These are phyloP conservation scores for Saccharomycopsis fodiens DNA, from an alignment of 805 yeast species.

Conservation along the genomic window DNA sequence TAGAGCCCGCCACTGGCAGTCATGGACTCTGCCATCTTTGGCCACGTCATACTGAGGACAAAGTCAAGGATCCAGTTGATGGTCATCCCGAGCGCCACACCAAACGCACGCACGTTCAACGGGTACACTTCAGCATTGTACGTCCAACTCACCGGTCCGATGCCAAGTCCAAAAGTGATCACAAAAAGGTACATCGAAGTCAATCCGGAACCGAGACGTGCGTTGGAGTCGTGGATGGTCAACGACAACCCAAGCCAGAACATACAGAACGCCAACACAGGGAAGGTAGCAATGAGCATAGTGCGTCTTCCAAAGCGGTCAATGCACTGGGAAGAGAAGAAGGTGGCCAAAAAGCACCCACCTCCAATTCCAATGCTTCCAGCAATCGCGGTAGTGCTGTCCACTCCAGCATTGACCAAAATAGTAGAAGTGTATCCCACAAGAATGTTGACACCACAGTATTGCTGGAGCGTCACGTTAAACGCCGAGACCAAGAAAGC, in stretches of 20 bases:
- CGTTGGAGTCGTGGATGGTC: slow-evolving; percentile 30
- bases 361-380: slow-evolving; percentile 38
- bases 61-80: slow-evolving; percentile 35
- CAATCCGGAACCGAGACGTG: slow-evolving; percentile 37
- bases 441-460: slow-evolving; percentile 47
- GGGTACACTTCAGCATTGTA: slow-evolving; percentile 48
- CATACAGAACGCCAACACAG: slow-evolving; percentile 48
- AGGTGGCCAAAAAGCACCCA: slow-evolving; percentile 38
- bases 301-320: slow-evolving; percentile 44
- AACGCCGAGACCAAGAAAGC: slow-evolving; percentile 43
- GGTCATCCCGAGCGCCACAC: slow-evolving; percentile 44
- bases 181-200: slow-evolving; percentile 41
- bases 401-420: slow-evolving; percentile 37
- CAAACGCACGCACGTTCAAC: slow-evolving; percentile 42
- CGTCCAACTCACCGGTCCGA: slow-evolving; percentile 50
- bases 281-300: slow-evolving; percentile 50
- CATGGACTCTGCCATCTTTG: slow-evolving; percentile 37
- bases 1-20: slow-evolving; percentile 43
- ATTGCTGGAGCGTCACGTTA: slow-evolving; percentile 47
- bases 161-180: slow-evolving; percentile 41
- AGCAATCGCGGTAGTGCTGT: slow-evolving; percentile 36
- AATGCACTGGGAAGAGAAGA: slow-evolving; percentile 41
- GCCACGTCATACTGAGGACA: slow-evolving; percentile 52
- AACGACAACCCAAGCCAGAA: slow-evolving; percentile 44
- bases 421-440: slow-evolving; percentile 46